These are phyloP conservation scores for Sutorius eximius DNA, from an alignment of 1,284 basidiomycete species.

Conservation along the genomic window DNA sequence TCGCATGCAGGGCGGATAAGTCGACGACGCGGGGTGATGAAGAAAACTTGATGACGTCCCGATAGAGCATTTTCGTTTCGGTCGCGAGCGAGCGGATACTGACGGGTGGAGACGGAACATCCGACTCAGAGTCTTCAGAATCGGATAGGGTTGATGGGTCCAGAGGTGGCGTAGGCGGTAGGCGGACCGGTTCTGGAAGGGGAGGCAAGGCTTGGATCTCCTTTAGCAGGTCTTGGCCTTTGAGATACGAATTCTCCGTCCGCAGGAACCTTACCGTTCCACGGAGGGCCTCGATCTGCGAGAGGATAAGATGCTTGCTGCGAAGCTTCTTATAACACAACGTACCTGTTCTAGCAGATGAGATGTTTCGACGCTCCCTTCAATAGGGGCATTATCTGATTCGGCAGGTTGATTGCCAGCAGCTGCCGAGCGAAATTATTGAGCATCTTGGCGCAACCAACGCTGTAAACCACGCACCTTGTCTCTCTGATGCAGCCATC, in stretches of 20 bases:
- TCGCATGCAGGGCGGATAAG: conserved; percentile 60
- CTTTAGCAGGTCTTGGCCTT: conserved; percentile 82
- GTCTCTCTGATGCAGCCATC: conserved; percentile 61
- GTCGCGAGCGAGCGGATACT: conserved; percentile 69
- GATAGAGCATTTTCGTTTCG: conserved; percentile 80
- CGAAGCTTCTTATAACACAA: conserved; percentile 13
- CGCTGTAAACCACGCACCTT: conserved; percentile 45
- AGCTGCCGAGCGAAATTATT: conserved; percentile 29
- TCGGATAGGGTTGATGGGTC: conserved; percentile 63
- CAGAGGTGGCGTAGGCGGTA: conserved; percentile 59
- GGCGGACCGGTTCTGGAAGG: conserved; percentile 49
- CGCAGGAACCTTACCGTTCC: conserved; percentile 88
- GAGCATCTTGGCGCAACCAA: not conserved
- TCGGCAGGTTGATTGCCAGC: conserved; percentile 54
- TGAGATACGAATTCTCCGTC: conserved; percentile 89
- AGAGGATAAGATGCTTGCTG: conserved; percentile 10
- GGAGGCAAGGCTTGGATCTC: conserved; percentile 76
- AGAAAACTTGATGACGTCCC: conserved; percentile 81
- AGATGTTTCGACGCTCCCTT: conserved; percentile 81
- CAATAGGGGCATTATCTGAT: conserved; percentile 62
- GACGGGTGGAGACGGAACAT: conserved; percentile 45
- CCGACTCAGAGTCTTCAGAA: conserved; percentile 59
- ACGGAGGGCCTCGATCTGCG: conserved; percentile 85
- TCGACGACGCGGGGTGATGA: conserved; percentile 82
- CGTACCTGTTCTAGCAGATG: conserved; percentile 80